A percentile compares a stretch with the other conserved stretches of the same genome.
Evolutionary conservation across 2,329 filamentous ascomycete genomes (phyloP).

Genomic region (Coniochaeta prunicola): DNA sequence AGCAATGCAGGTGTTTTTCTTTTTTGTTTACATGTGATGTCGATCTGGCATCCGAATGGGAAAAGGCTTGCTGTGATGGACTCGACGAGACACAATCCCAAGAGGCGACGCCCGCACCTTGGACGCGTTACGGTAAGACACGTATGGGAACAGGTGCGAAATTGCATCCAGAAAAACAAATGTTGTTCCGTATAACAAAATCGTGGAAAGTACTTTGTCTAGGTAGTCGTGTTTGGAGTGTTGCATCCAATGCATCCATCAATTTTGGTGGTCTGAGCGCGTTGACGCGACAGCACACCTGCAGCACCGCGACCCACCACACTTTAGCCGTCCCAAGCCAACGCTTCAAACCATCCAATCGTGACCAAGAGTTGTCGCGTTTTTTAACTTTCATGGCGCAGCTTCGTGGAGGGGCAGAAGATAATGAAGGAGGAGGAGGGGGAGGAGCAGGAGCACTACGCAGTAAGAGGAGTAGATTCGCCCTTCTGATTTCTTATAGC

Average conservation of each 20-base stretch:
- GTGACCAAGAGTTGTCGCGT: neutral
- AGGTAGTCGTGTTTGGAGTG: neutral
- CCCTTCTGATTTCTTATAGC: too few relatives aligned
- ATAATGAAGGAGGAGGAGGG: too few relatives aligned
- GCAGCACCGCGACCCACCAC: neutral
- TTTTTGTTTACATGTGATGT: neutral
- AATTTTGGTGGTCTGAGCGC: neutral
- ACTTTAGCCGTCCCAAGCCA: neutral
- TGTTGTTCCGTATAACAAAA: neutral
- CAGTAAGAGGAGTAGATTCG: too few relatives aligned
- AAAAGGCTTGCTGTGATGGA: neutral
- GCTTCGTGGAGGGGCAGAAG: too few relatives aligned
- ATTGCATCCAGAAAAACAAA: neutral
- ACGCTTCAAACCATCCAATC: neutral
- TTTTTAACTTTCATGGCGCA: neutral
- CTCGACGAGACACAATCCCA: neutral
- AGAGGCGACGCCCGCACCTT: neutral
- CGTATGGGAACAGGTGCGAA: neutral
- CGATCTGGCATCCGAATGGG: too few relatives aligned
- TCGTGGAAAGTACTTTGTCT: neutral
- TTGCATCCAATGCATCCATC: neutral
- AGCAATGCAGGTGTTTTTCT: too few relatives aligned
- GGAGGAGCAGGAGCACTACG: too few relatives aligned
- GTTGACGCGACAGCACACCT: constrained; percentile 6
- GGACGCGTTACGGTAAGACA: neutral